Evolutionary conservation across 1,284 basidiomycete genomes (phyloP), one percentile per base, ranked within the genome.

Genomic region (Puccinia sorghi): DNA sequence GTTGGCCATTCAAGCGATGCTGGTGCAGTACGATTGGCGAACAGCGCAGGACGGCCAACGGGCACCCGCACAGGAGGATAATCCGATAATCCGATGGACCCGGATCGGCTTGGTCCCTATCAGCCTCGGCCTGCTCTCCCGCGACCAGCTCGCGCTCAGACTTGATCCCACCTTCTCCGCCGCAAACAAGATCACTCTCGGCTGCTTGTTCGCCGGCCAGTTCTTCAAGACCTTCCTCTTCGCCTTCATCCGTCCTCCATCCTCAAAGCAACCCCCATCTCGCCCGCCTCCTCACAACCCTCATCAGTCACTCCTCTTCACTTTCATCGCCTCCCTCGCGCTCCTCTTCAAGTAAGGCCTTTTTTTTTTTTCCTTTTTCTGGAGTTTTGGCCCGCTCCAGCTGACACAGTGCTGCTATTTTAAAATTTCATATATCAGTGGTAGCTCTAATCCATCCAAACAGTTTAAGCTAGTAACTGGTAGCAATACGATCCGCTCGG

Each of bases 401-500:
- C 22, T 32, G 12, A 32, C 25, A 12, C 25, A 32, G 22, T 32
- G 12, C 12, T 27, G 13, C 17, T 25, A 57, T 12, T 0, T 11
- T 39, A 2, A 8, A 61, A 32, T 32, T 39, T n/a, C n/a, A n/a
- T 1, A 20, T 0, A 61, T 61, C 20, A 41, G 32, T 61, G 59
- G 32, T 15, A 61, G 59, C 32, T 39, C 59, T 4, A 39, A 61
- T 61, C 59, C 48, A 20, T 70, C 67, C 3, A 70, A 70, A 27
- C 48, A 52, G 32, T 11, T 32, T 9, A 52, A 41, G 15, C 48
- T 70, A 43, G 52, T 54, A 20, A 70, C 48, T 15, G 48, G 46
- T 37, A 32, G 32, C 27, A 25, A 59, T 41, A 25, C 79, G 79
- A 2, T 79, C 69, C 72, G 27, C n/a, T 3, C 82, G 79, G 82